Conservation (phyloP, 192 early-diverging fungal genomes). For the Irineochytrium annulatum region DNA sequence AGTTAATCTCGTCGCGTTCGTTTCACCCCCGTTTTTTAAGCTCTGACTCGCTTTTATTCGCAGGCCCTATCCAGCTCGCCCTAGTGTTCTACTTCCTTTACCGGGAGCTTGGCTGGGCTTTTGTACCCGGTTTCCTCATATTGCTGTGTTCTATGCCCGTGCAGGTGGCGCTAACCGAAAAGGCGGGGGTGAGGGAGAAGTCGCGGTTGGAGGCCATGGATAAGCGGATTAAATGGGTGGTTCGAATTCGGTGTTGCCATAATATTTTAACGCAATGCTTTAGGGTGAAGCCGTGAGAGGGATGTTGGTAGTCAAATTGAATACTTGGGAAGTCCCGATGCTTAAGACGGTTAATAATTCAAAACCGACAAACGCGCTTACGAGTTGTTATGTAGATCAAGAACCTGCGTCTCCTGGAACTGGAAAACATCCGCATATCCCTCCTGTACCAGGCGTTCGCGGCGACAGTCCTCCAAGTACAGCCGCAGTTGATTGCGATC, state of each 20-base stretch:
- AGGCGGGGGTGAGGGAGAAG: slow-evolving; percentile 6
- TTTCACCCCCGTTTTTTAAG: background rate
- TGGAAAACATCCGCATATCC: slow-evolving; percentile 8
- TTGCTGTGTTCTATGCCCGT: slow-evolving; percentile 5
- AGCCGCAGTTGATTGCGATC: slow-evolving; percentile 15
- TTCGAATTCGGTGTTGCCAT: too few species aligned
- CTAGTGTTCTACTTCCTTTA: slow-evolving; percentile 11
- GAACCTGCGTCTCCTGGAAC: slow-evolving; percentile 8
- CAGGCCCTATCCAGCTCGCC: background rate
- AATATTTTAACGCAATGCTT: too few species aligned
- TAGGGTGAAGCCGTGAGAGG: slow-evolving; percentile 16
- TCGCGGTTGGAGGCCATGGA: slow-evolving; percentile 9
- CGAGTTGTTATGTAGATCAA: slow-evolving; percentile 4
- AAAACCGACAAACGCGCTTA: too few species aligned
- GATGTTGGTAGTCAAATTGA: slow-evolving; percentile 20
- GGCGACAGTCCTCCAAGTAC: slow-evolving; percentile 7
- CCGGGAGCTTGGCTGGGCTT: slow-evolving; percentile 15
- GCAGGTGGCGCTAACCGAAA: slow-evolving; percentile 7
- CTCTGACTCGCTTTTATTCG: background rate
- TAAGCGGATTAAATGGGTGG: background rate
- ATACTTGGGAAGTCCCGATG: slow-evolving; percentile 5
- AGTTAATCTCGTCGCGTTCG: background rate
- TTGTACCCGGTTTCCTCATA: slow-evolving; percentile 21
- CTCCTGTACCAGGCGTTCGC: slow-evolving; percentile 9
- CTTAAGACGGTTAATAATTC: slow-evolving; percentile 8